Conservation (phyloP, 73 alveolate species). For the Paramecium octaurelia region DNA sequence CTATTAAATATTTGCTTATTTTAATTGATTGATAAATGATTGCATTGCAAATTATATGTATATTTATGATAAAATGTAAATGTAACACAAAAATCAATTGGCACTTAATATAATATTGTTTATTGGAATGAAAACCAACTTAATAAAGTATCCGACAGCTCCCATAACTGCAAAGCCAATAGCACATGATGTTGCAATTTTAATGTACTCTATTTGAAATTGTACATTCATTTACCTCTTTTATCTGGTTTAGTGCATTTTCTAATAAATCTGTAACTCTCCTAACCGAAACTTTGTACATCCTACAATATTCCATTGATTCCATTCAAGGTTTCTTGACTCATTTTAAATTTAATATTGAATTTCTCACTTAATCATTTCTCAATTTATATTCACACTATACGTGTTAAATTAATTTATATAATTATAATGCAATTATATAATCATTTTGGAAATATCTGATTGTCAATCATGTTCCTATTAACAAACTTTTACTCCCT, state of each 20-base stretch:
- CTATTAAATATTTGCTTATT: conserved; percentile 23
- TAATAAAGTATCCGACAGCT: conserved; percentile 80
- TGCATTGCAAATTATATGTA: not conserved
- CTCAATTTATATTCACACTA: not conserved
- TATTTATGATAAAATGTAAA: not conserved
- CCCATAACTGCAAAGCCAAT: conserved; percentile 89
- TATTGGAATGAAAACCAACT: conserved; percentile 88
- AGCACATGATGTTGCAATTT: conserved; percentile 80
- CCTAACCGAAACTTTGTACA: conserved; percentile 72
- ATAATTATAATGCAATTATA: not conserved
- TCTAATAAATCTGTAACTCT: conserved; percentile 72
- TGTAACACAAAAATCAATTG: conserved; percentile 27
- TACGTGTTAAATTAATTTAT: conserved; percentile 4
- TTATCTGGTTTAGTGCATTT: conserved; percentile 86
- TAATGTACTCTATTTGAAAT: conserved; percentile 72
- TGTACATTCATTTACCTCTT: conserved; percentile 65
- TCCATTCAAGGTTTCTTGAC: conserved; percentile 58
- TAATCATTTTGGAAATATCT: conserved; percentile 27
- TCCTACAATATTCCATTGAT: conserved; percentile 45
- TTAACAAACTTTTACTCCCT: not conserved
- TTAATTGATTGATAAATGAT: not conserved
- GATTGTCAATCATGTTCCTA: conserved; percentile 7
- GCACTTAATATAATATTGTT: conserved; percentile 77
- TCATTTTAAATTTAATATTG: conserved; percentile 22
- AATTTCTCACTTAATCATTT: not conserved